Conservation (phyloP, 768 basidiomycete species). For the Boletus subparvulus region DNA sequence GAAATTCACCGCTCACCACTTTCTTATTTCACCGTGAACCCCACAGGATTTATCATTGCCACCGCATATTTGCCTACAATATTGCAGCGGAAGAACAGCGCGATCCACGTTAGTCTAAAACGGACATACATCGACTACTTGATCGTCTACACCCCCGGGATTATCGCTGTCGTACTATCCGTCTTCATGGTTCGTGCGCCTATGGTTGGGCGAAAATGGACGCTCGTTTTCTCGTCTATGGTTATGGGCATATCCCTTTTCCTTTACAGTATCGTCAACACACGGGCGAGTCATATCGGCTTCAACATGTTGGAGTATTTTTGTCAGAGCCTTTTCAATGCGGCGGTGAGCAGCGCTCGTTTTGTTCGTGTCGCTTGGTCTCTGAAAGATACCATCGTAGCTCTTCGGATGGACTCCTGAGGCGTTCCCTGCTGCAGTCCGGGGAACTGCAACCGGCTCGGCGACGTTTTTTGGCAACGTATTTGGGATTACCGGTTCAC, state of each 20-base stretch:
- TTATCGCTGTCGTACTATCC: slow-evolving; percentile 2
- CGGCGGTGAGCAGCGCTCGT: background rate
- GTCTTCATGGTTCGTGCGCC: slow-evolving; percentile 16
- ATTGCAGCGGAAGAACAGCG: slow-evolving; percentile 14
- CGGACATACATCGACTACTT: slow-evolving; percentile 15
- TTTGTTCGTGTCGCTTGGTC: background rate
- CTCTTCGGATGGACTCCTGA: slow-evolving; percentile 19
- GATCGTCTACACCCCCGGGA: slow-evolving; percentile 5
- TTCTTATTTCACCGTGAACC: background rate
- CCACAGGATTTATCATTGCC: slow-evolving; percentile 3
- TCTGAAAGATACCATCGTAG: background rate
- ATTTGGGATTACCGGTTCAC: background rate
- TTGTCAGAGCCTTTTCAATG: slow-evolving; percentile 10
- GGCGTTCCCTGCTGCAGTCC: slow-evolving; percentile 13
- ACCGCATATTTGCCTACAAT: slow-evolving; percentile 8
- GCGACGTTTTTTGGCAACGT: slow-evolving; percentile 5
- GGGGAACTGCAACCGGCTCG: slow-evolving; percentile 13
- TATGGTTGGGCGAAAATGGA: slow-evolving; percentile 16
- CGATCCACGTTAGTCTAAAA: slow-evolving; percentile 2
- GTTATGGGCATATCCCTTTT: slow-evolving; percentile 5
- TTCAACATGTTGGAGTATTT: slow-evolving; percentile 10
- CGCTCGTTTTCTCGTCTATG: slow-evolving; percentile 16
- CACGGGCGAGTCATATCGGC: slow-evolving; percentile 11
- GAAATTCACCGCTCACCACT: background rate
- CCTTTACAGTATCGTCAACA: slow-evolving; percentile 10